Evolutionary conservation across 2,329 filamentous ascomycete species (phyloP).

Genomic region (Cordyceps tenuipes): DNA sequence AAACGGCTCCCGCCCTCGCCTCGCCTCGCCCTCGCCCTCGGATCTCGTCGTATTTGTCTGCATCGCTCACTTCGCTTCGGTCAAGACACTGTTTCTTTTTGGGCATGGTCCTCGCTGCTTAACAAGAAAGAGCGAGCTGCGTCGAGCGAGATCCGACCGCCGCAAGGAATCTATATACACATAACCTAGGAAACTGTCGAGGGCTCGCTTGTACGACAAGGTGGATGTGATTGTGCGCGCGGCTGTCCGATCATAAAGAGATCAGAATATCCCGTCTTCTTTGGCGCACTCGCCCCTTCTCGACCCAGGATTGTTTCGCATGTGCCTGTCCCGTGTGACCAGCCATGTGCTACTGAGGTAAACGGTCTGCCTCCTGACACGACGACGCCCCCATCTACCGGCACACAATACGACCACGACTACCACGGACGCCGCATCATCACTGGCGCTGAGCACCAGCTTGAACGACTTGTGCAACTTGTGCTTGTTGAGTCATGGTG

Average conservation of each 20-base stretch:
- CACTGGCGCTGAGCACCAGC: background rate
- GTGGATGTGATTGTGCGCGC: background rate
- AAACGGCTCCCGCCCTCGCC: background rate
- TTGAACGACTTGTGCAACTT: background rate
- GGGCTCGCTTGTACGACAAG: background rate
- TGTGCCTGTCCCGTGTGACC: constrained; percentile 4
- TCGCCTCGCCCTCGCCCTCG: too few species aligned
- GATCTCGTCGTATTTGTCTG: background rate
- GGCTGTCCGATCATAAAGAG: background rate
- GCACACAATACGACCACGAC: too few species aligned
- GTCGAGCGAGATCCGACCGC: constrained; percentile 5
- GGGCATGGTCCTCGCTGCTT: constrained; percentile 8
- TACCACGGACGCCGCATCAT: background rate
- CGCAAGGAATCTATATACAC: background rate
- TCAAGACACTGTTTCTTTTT: constrained; percentile 4
- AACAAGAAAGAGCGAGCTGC: background rate
- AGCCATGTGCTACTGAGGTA: constrained; percentile 4
- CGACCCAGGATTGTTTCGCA: constrained; percentile 6
- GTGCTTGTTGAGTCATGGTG: constrained; percentile 22
- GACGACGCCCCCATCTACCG: background rate
- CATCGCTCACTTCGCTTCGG: background rate
- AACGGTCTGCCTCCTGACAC: background rate
- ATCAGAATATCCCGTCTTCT: background rate
- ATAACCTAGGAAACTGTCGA: background rate
- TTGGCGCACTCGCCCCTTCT: background rate